Conservation (phyloP, 768 basidiomycete genomes). For the Lactarius trivialis region DNA sequence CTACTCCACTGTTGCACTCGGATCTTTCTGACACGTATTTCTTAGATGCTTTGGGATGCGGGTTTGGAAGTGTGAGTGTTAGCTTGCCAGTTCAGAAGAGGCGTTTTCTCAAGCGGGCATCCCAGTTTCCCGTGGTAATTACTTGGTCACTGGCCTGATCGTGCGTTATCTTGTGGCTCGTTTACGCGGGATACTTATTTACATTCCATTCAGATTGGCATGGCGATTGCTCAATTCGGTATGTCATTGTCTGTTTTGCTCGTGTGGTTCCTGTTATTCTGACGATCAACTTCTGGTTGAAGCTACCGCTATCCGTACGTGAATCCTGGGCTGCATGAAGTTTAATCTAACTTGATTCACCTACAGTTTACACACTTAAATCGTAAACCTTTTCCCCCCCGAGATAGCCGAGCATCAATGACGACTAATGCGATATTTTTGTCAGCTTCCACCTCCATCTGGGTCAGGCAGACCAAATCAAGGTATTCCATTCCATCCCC, state of each 20-base stretch:
- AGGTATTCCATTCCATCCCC: slow-evolving; percentile 31
- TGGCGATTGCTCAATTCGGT: slow-evolving; percentile 21
- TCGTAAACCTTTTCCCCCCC: slow-evolving; percentile 30
- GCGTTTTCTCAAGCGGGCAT: background rate
- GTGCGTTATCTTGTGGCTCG: slow-evolving; percentile 4
- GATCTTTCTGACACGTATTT: background rate
- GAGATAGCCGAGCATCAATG: background rate
- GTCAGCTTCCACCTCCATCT: slow-evolving; percentile 38
- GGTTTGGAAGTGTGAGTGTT: slow-evolving; percentile 23
- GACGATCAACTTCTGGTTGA: background rate
- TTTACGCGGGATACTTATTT: background rate
- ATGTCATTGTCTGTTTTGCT: background rate
- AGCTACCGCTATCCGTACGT: slow-evolving; percentile 12
- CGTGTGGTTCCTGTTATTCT: background rate
- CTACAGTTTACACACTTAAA: slow-evolving; percentile 38
- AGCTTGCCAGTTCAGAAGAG: background rate
- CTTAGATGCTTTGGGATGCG: slow-evolving; percentile 21
- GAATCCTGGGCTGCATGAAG: background rate
- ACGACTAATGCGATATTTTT: background rate
- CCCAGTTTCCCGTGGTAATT: slow-evolving; percentile 20
- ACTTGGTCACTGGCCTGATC: slow-evolving; percentile 17
- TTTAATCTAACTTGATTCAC: background rate
- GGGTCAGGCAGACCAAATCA: slow-evolving; percentile 38
- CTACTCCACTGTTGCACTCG: background rate
- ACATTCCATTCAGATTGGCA: slow-evolving; percentile 14